Evolutionary conservation across 805 yeast genomes (phyloP).

Genomic region (Kazachstania africana): DNA sequence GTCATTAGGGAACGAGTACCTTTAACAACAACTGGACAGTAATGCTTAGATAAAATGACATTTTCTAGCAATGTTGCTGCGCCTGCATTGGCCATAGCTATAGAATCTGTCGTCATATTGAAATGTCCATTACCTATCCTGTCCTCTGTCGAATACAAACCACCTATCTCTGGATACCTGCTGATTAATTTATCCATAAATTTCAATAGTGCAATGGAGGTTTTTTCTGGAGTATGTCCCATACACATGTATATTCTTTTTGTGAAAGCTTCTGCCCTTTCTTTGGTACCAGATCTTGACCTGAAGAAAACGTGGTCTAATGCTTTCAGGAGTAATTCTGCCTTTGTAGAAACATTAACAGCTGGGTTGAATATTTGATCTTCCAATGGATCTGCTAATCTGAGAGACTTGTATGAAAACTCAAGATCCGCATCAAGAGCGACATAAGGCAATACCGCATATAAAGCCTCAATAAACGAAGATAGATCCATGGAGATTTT

Average conservation of each 20-base stretch:
- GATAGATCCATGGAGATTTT: conserved; percentile 74
- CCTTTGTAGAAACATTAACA: conserved; percentile 79
- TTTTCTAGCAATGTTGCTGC: conserved; percentile 90
- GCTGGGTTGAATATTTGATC: conserved; percentile 43
- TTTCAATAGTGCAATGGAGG: conserved; percentile 64
- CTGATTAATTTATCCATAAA: conserved; percentile 66
- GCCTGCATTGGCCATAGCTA: conserved; percentile 71
- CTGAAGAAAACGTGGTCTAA: conserved; percentile 75
- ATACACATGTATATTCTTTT: conserved; percentile 61
- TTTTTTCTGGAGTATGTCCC: conserved; percentile 78
- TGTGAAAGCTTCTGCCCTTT: conserved; percentile 68
- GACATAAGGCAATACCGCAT: conserved; percentile 53
- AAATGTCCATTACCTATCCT: conserved; percentile 72
- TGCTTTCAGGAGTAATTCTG: conserved; percentile 68
- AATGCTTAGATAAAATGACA: conserved; percentile 67
- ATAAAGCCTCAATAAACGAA: conserved; percentile 65
- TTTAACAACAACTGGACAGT: conserved; percentile 67
- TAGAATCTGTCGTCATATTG: conserved; percentile 49
- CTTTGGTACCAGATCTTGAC: conserved; percentile 52
- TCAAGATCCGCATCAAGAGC: conserved; percentile 77
- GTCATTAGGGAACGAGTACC: conserved; percentile 39
- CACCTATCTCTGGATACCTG: conserved; percentile 58
- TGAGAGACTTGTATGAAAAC: conserved; percentile 66
- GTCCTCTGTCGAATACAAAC: conserved; percentile 81
- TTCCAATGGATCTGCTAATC: conserved; percentile 68